These are phyloP conservation scores for Pythium scleroteichum DNA, from an alignment of 352 stramenopile species.

Conservation along the genomic window DNA sequence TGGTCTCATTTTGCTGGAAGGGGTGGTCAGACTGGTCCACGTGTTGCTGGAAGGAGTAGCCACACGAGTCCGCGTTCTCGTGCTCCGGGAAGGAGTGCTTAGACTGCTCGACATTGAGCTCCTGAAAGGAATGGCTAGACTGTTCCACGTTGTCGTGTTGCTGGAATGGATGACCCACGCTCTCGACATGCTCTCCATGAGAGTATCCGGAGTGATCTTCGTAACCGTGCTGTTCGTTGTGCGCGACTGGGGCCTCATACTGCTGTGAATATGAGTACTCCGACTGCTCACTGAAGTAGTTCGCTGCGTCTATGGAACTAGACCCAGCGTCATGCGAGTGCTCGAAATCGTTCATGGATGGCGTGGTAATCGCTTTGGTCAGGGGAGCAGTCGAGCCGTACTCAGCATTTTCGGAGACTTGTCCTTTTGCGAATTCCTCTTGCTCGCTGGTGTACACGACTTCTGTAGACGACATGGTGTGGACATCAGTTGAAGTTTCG, in stretches of 20 bases:
- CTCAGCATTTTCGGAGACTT: background rate
- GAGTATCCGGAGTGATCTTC: background rate
- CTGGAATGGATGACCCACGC: background rate
- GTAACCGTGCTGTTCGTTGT: background rate
- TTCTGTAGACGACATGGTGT: no score
- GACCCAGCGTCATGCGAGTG: background rate
- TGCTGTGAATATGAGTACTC: background rate
- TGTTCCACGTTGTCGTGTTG: background rate
- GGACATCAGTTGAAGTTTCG: no score
- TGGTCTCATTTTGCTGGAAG: no score
- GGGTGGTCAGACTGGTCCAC: no score
- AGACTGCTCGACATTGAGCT: no score
- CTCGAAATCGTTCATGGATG: background rate
- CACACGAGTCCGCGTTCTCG: background rate
- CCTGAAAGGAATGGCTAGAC: no score
- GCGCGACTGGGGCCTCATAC: background rate
- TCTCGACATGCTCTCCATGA: background rate
- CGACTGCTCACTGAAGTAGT: background rate
- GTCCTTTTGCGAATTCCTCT: no score
- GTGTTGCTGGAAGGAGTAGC: background rate
- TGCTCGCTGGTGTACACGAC: no score
- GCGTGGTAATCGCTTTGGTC: background rate
- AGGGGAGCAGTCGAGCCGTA: background rate
- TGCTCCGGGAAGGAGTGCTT: background rate
- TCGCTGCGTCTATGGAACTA: background rate